Evolutionary conservation across 805 yeast species (phyloP).

Genomic region (Candida multigemmis): DNA sequence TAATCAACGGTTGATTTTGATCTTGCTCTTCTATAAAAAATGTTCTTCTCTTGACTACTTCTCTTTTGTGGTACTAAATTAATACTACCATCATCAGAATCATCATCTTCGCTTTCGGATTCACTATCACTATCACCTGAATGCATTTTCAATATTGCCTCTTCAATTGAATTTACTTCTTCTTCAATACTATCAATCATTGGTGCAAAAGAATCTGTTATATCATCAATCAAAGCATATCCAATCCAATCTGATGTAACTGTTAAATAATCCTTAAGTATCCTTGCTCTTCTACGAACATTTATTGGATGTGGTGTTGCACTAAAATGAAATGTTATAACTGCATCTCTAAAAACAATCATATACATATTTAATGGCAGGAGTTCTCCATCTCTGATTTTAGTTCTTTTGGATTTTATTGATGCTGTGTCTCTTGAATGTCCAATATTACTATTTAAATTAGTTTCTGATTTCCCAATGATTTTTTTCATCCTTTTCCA

Average conservation of each 20-base stretch:
- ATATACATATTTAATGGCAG: conserved; percentile 90
- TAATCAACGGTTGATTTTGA: conserved; percentile 30
- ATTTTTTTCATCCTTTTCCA: not conserved
- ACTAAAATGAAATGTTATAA: conserved; percentile 85
- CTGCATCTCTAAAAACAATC: conserved; percentile 85
- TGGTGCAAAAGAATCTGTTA: conserved; percentile 96
- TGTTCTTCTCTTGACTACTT: conserved; percentile 7
- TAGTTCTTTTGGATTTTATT: conserved; percentile 16
- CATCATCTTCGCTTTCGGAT: conserved; percentile 29
- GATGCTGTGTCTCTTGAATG: conserved; percentile 9
- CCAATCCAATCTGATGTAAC: conserved; percentile 96
- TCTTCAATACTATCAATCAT: conserved; percentile 90
- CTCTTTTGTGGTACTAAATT: conserved; percentile 2
- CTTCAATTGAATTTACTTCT: conserved; percentile 92
- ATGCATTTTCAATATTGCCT: conserved; percentile 81
- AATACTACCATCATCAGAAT: conserved; percentile 7
- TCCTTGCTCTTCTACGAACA: conserved; percentile 86
- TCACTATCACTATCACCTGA: conserved; percentile 47
- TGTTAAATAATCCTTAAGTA: conserved; percentile 77
- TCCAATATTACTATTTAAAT: conserved; percentile 3
- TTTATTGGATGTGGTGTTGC: conserved; percentile 96
- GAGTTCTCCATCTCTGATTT: conserved; percentile 46
- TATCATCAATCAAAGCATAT: conserved; percentile 92
- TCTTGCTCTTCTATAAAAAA: conserved; percentile 24
- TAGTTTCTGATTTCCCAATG: conserved; percentile 7